Evolutionary conservation across 257 asterid genomes (phyloP), one percentile per base, ranked within the genome.

Genomic region (Jasminum sambac): DNA sequence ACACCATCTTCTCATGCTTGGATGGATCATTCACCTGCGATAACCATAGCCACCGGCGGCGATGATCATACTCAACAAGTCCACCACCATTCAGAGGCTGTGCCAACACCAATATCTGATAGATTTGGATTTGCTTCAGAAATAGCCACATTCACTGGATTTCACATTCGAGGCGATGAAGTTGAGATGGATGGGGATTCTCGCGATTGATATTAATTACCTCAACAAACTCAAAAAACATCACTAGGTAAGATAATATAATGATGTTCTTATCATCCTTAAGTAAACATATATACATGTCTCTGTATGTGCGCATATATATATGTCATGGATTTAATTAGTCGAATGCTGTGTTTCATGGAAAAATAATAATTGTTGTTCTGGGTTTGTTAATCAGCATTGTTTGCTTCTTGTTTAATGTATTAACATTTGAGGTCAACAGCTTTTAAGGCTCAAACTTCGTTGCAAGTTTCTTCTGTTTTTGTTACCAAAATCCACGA

Each of bases 141-240:
- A 11, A 69, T 73, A 46, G 90, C 87, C 68, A 95, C 86, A 42
- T 87, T 90, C 74, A 57, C 95, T 2, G 98, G 96, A 60, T 89
- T 89, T 50, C 93, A 75, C 72, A 89, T 94, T 83, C 99, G 86
- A 68, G 99, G 99, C 88, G 97, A 89, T 30, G 93, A 85, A 70
- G 98, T 89, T 96, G 99, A 94, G 89, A 96, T 88, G 77, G 96
- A 89, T 78, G 99, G 99, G 85, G 84, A 84, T 64, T 89, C 98
- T 77, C 95, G 82, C 88, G 97, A 86, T 79, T 91, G 87, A 91
- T 48, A 67, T 64, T 23, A 62, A 67, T 64, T 23, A 62, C 76
- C 86, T 76, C 71, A 57, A 67, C 23, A 37, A 39, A 75, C 68
- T 68, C 50, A 66, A 19, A n/a, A 26, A 69, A 69, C 36, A 74